Percentiles rank a stretch among this genome's conserved stretches.
Evolutionary conservation across 2,329 filamentous ascomycete genomes (phyloP).

Genomic region (Aureobasidium sp.): DNA sequence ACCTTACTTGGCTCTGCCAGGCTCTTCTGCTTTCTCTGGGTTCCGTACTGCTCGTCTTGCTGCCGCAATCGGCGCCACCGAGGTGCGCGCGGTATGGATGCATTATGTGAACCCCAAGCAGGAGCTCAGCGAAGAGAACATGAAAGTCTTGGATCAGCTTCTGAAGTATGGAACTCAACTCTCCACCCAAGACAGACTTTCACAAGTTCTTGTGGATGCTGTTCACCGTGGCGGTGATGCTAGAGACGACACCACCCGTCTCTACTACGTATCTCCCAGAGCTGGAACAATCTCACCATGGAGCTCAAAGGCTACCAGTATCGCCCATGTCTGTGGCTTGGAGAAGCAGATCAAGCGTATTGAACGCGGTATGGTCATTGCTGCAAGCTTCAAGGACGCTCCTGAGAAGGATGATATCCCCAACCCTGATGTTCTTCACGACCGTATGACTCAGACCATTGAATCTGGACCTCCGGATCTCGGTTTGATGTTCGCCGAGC

Average conservation of each 20-base stretch:
- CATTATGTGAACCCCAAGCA: conserved; percentile 41
- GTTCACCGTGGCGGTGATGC: conserved; percentile 41
- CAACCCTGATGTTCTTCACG: conserved; percentile 67
- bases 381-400: conserved; percentile 48
- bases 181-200: conserved; percentile 35
- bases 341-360: conserved; percentile 64
- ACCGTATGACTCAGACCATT: conserved; percentile 92
- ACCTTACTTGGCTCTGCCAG: conserved; percentile 39
- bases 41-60: conserved; percentile 40
- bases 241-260: conserved; percentile 40
- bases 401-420: conserved; percentile 44
- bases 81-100: conserved; percentile 42
- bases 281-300: conserved; percentile 83
- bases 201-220: conserved; percentile 37
- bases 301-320: conserved; percentile 94
- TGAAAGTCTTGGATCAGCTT: conserved; percentile 48
- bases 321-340: conserved; percentile 84
- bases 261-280: conserved; percentile 70
- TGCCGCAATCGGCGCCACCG: conserved; percentile 36
- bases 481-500: conserved; percentile 69
- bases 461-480: conserved; percentile 59
- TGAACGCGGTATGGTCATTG: conserved; percentile 76
- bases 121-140: conserved; percentile 35
- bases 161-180: conserved; percentile 51
- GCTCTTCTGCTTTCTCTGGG: conserved; percentile 47